These are phyloP conservation scores for Calonectria multiphialidica DNA, from an alignment of 2,329 filamentous ascomycete genomes.

Conservation along the genomic window DNA sequence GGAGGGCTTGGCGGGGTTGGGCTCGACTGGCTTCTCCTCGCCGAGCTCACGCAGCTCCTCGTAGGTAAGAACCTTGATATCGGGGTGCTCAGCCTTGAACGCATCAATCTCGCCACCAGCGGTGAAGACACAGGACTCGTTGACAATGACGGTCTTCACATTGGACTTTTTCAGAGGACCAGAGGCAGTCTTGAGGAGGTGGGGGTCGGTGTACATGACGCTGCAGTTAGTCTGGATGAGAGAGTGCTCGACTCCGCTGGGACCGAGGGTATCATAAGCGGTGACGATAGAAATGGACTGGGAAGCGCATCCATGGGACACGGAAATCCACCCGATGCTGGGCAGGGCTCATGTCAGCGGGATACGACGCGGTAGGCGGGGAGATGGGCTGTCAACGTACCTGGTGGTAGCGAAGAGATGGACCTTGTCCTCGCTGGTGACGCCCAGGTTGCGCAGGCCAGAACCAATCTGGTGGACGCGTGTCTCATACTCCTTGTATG, in stretches of 20 bases:
- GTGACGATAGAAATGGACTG: slow-evolving; percentile 95
- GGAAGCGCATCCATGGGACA: slow-evolving; percentile 81
- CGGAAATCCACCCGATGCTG: slow-evolving; percentile 85
- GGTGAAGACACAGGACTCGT: slow-evolving; percentile 66
- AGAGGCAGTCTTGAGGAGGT: slow-evolving; percentile 74
- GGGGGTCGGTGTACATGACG: slow-evolving; percentile 89
- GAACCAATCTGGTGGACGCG: slow-evolving; percentile 77
- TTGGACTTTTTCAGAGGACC: slow-evolving; percentile 68
- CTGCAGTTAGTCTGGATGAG: slow-evolving; percentile 83
- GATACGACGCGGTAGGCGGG: not conserved
- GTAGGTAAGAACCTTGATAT: slow-evolving; percentile 65
- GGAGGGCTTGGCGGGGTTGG: slow-evolving; percentile 77
- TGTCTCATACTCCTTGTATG: slow-evolving; percentile 83
- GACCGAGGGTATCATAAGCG: slow-evolving; percentile 92
- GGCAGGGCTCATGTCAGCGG: not conserved
- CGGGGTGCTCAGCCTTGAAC: slow-evolving; percentile 68
- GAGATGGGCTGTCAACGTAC: slow-evolving; percentile 54
- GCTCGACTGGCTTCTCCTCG: slow-evolving; percentile 76
- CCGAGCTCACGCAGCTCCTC: slow-evolving; percentile 68
- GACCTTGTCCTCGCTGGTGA: slow-evolving; percentile 75
- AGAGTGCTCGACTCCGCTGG: slow-evolving; percentile 87
- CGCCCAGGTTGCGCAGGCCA: slow-evolving; percentile 80
- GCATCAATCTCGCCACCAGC: slow-evolving; percentile 63
- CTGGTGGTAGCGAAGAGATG: slow-evolving; percentile 90
- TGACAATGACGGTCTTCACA: slow-evolving; percentile 73